Base-by-base conservation (phyloP, 495 filamentous ascomycete genomes). In the Hypoxylon perforatum region DNA sequence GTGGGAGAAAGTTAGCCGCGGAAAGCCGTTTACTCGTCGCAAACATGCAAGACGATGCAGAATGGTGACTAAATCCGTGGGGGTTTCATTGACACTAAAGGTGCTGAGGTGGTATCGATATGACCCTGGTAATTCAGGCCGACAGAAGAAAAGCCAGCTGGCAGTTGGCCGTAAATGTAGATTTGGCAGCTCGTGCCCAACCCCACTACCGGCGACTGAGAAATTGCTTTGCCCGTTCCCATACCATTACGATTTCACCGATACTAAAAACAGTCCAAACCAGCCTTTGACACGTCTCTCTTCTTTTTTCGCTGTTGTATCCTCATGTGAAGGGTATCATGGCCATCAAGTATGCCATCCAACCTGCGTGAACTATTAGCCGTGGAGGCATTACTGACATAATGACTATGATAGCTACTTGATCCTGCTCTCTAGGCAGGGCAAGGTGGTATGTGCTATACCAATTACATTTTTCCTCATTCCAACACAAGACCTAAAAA, bases 361-460 rank as follows among this genome's bases (percentile, higher is more conserved):
- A 33, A 3, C 30, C 53, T 42, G 57, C 42, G 15, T 49, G 4
- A n/a, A 38, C 44, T 14, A 33, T 33, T 10, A 33, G 30, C 22
- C 42, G 17, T 63, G 2, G 36, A 7, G 63, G 75, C 59, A 61
- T 21, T 45, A 72, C 81, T 86, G 63, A 85, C 72, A 39, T 44
- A 45, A 17, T 4, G 23, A n/a, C 44, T 14, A 58, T 71, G 41
- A 59, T 71, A 99, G 95, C 82, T 99, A 98, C 76, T 80, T 99
- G 61, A 99, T 99, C 79, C 88, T 98, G 65, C 90, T 98, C 59
- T 97, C 94, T 59, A 87, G 95, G 69, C 96, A 98, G 83, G 95
- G 95, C 77, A 99, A 99, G 91, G 95, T 99, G 81, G 95, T 99
- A 81, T 54, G n/a, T n/a, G 91, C 78, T 73, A 72, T 72, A 77